Percentiles rank a stretch among this genome's conserved stretches.
These are phyloP conservation scores for Leccinum sublutescens DNA, from an alignment of 768 basidiomycete genomes.

Conservation along the genomic window DNA sequence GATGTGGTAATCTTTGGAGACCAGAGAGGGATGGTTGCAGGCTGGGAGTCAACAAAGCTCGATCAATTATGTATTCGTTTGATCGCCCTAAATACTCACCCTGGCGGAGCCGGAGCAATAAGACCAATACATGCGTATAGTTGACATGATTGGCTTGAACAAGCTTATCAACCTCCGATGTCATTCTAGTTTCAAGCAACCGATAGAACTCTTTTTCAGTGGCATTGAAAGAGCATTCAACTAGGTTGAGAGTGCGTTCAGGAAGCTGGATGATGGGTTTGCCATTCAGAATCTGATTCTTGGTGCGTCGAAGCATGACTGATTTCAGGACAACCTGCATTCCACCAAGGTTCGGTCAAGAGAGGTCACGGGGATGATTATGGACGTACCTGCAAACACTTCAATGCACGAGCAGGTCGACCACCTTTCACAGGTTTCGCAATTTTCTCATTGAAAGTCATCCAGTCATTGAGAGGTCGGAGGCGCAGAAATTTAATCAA, in stretches of 20 bases:
- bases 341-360: background rate
- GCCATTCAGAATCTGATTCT: slow-evolving; percentile 70
- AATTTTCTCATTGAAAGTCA: slow-evolving; percentile 76
- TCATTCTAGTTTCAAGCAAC: slow-evolving; percentile 67
- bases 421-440: slow-evolving; percentile 75
- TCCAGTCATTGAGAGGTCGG: slow-evolving; percentile 77
- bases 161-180: slow-evolving; percentile 63
- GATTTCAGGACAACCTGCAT: slow-evolving; percentile 72
- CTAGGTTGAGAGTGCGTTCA: slow-evolving; percentile 61
- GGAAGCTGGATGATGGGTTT: slow-evolving; percentile 83
- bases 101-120: slow-evolving; percentile 85
- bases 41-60: slow-evolving; percentile 43
- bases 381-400: slow-evolving; percentile 66
- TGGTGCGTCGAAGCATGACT: slow-evolving; percentile 88
- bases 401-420: slow-evolving; percentile 67
- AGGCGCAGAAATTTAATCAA: slow-evolving; percentile 86
- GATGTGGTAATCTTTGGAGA: slow-evolving; percentile 69
- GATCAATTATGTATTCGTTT: background rate
- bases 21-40: slow-evolving; percentile 85
- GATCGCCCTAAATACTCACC: slow-evolving; percentile 43
- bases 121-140: slow-evolving; percentile 68
- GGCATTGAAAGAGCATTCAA: slow-evolving; percentile 74
- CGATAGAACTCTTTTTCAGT: slow-evolving; percentile 81
- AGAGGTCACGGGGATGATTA: background rate
- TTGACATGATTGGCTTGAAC: slow-evolving; percentile 51